Evolutionary conservation across 129 eudicot species (phyloP), one percentile per base, ranked within the genome.

Genomic region (Lactuca sativa): DNA sequence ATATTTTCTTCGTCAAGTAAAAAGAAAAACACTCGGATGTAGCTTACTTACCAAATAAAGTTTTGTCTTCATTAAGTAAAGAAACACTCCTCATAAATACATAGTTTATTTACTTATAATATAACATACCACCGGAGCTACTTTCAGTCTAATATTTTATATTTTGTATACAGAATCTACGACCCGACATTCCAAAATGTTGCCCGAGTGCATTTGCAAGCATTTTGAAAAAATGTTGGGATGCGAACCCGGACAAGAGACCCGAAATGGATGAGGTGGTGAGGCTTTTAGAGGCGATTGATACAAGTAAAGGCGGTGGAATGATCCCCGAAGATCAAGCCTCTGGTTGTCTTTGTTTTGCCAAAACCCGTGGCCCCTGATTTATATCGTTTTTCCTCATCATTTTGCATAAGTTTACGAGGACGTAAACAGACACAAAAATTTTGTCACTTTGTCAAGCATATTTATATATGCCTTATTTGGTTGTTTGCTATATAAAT

Each of bases 241-340:
- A 86, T 65, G 87, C 83, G 18, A 86, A 84, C 36, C 96, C 95
- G 0, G 95, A 92, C 43, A 89, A 75, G 41, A 80, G 98, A 16
- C 98, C 98, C 0, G 92, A 89, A 64, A 92, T 92, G 98, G 96
- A 89, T 16, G 98, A 92, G 70, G 98, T 92, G 0, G 98, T 92
- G 77, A 81, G 79, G 70, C 69, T 84, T 78, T 72, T 92, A 60
- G 98, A 92, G 86, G 90, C 95, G 9, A 78, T 92, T 31, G 96
- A 92, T 57, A 89, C 96, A 4, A 89, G 90, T 78, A 86, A 89
- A 56, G 96, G 98, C 7, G 98, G 98, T 14, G 98, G 96, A 54
- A 92, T 92, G 98, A 85, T 92, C 56, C 95, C 96, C 0, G 98
- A 89, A 32, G 96, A 81, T 62, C 85, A 86, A 66, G 87, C 90